Evolutionary conservation across 192 early-diverging fungal genomes (phyloP), one percentile per base, ranked within the genome.

Genomic region (Podila epigama): DNA sequence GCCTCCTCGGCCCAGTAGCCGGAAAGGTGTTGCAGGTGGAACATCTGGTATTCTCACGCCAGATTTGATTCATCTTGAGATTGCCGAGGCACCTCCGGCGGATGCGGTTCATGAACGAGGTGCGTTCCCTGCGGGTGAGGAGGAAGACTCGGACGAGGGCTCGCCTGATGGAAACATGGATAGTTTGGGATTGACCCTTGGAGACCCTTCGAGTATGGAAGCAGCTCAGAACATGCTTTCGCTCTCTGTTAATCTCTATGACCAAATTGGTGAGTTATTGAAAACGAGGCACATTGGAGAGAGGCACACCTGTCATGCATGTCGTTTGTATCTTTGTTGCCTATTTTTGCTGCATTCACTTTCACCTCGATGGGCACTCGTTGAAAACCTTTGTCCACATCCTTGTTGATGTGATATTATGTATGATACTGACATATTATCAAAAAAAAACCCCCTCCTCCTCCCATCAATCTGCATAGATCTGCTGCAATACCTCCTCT

Each of bases 401-500:
- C 25, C 44, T 48, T 39, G 37, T 39, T 48, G 44, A 48, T 12
- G 15, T 0, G 40, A 42, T 18, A 42, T 42, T 11, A 48, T 4
- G 11, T 48, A 5, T 5, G 44, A 2, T 11, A 44, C 41, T 25
- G 20, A 48, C 44, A 22, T 22, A 20, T 25, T 18, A 20, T n/a
- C n/a, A n/a, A n/a, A n/a, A n/a, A n/a, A n/a, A n/a, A n/a, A n/a
- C n/a, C n/a, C n/a, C n/a, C n/a, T n/a, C n/a, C n/a, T n/a, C n/a
- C n/a, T n/a, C n/a, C n/a, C 16, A 44, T n/a, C 41, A 1, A 48
- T 48, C 44, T 48, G 12, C 16, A 32, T 34, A 59, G 91, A 94
- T 66, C 64, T 94, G 44, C 77, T 96, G 20, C 91, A 94, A 65
- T 95, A 95, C 67, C 70, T 94, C 5, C 66, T 81, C 33, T 92